A percentile compares a stretch with the other conserved stretches of the same genome.
Evolutionary conservation across 345 rosid species (phyloP).

Genomic region (Cardamine resedifolia): DNA sequence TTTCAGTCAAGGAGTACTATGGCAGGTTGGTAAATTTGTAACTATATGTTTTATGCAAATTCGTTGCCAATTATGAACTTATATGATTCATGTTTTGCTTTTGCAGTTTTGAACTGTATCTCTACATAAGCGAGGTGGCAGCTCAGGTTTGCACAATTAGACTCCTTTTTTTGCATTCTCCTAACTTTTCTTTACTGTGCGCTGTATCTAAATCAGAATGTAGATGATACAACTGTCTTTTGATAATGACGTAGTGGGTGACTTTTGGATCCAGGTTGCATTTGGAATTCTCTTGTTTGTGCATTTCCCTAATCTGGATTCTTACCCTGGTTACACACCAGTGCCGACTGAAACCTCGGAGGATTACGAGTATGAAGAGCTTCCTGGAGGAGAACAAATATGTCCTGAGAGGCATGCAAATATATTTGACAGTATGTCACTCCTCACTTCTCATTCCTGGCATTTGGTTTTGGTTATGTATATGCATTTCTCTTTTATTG

Average conservation of each 20-base stretch:
- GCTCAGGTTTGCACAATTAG: constrained; percentile 66
- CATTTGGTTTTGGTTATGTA: constrained; percentile 6
- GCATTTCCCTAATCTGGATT: constrained; percentile 81
- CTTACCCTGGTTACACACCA: constrained; percentile 86
- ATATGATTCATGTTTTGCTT: constrained; percentile 26
- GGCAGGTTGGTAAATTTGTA: constrained; percentile 48
- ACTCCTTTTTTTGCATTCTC: constrained; percentile 23
- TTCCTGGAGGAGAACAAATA: constrained; percentile 84
- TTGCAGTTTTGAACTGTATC: constrained; percentile 69
- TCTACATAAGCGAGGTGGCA: constrained; percentile 79
- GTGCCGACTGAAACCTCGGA: constrained; percentile 51
- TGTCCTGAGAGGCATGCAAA: constrained; percentile 86
- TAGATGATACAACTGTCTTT: constrained; percentile 1
- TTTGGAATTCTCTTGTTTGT: constrained; percentile 80
- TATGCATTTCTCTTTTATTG: constrained; percentile 24
- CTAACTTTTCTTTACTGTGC: neutral
- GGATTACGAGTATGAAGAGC: constrained; percentile 82
- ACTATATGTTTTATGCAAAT: neutral
- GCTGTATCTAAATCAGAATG: constrained; percentile 3
- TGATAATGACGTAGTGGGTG: constrained; percentile 16
- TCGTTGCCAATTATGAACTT: constrained; percentile 18
- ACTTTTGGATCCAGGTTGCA: constrained; percentile 57
- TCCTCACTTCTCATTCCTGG: constrained; percentile 19
- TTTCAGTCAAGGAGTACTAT: constrained; percentile 67
- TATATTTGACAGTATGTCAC: constrained; percentile 74